These are phyloP conservation scores for Nepenthes gracilis DNA, from an alignment of 148 eudicot genomes.

Conservation along the genomic window DNA sequence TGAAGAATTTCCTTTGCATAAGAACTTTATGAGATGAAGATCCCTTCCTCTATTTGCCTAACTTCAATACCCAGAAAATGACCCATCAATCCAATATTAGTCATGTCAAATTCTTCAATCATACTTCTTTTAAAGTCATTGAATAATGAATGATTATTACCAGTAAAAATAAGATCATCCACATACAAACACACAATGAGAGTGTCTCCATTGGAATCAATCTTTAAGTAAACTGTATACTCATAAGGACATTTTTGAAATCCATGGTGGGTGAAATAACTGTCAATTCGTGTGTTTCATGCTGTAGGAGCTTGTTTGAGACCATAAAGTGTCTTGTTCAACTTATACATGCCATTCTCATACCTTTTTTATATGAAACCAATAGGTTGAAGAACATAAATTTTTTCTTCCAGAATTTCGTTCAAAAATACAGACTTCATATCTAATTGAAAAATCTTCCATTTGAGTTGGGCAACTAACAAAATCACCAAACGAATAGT, in stretches of 20 bases:
- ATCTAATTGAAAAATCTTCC: not conserved
- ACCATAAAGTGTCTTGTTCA: not conserved
- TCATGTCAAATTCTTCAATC: constrained; percentile 3
- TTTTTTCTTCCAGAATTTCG: not conserved
- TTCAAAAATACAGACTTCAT: not conserved
- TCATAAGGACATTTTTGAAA: too few relatives aligned
- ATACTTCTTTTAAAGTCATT: not conserved
- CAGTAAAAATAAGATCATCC: constrained; percentile 3
- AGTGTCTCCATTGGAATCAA: not conserved
- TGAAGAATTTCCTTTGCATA: not conserved
- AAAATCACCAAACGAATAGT: not conserved
- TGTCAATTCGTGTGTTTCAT: not conserved
- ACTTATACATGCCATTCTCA: not conserved
- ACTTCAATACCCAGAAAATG: constrained; percentile 3
- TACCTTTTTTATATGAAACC: not conserved
- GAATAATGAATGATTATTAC: not conserved
- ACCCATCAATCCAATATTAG: not conserved
- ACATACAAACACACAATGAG: constrained; percentile 4
- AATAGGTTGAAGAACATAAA: not conserved
- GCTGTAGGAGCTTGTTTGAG: not conserved
- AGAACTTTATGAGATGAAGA: not conserved
- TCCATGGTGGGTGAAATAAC: too few relatives aligned
- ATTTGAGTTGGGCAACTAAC: not conserved
- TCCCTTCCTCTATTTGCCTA: not conserved
- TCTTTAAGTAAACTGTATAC: too few relatives aligned